Base-by-base conservation (phyloP, 169 alveolate genomes). In the Amoebophrya sp. region DNA sequence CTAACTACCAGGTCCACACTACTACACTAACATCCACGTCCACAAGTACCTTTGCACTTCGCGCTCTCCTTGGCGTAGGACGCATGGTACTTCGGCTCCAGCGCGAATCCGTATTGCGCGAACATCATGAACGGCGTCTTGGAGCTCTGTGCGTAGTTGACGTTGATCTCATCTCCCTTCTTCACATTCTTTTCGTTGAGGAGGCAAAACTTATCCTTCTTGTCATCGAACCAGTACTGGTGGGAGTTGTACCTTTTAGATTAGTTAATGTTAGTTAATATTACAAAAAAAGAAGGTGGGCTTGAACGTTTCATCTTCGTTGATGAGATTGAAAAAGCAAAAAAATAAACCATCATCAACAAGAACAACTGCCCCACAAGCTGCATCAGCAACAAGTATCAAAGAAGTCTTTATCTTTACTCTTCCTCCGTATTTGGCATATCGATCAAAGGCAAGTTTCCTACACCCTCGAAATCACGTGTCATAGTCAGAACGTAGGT, bases 101-200 rank as follows among this genome's bases (percentile, higher is more conserved):
- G 26, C 83, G 83, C 83, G 83, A 65, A 65, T 1, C 83, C 83
- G 83, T 65, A 65, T 18, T 65, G 83, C 83, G 83, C 83, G 83
- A 65, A 65, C 83, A 65, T 65, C 83, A 65, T 65, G 83, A 65
- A 65, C 39, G 83, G 83, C 39, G 18, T 65, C 33, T 65, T 65
- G 10, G 83, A 26, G 83, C n/a, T 65, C 33, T 65, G 83, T 6
- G 83, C 83, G 83, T 65, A 65, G 33, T 65, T 65, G 38, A 65
- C 83, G 83, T 65, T 65, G 36, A 65, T 36, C 26, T 65, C 83
- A 0, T 65, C 83, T 36, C 83, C 83, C 83, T 26, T 65, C 33
- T 6, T 18, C 83, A 65, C 83, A 6, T 29, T 6, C 33, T 65
- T 65, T 18, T 65, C 83, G 83, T 65, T 65, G 83, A 65, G 83